Evolutionary conservation across 306 rosid species (phyloP), one percentile per base, ranked within the genome.

Genomic region (Canavalia ensiformis): DNA sequence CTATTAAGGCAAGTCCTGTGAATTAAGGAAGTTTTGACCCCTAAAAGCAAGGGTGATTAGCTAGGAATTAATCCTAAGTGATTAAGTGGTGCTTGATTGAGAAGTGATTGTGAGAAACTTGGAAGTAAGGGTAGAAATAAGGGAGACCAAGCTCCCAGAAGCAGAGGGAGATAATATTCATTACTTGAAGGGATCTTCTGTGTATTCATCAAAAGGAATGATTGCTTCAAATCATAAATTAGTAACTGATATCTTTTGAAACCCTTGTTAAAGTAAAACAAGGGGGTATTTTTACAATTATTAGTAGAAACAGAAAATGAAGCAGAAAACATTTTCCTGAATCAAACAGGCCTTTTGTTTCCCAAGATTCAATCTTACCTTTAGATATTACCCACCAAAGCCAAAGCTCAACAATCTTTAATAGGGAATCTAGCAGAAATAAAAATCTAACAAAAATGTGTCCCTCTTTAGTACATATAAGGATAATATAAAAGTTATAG

Each of bases 361-460:
- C 67, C 39, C 49, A 41, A 56, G 66, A 41, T 56, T 18, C 25
- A 18, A 56, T 3, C 18, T 44, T 60, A 75, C 57, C 37, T 52
- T 51, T 37, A 37, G 45, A 62, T 62, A 34, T 34, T 42, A 74
- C 8, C 11, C 72, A 62, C 37, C 55, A 62, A 62, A 10, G 45
- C 45, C 70, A 46, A 45, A 75, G 70, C 57, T 33, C 5, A 12
- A 34, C 25, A n/a, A 75, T 45, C 35, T 75, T 54, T 54, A 54
- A 45, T 11, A 46, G 46, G 52, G 50, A 46, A 31, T 46, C 28
- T 2, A 58, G 55, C 9, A 28, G 33, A 41, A 74, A 71, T n/a
- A 3, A 31, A 58, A 58, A 9, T 12, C 51, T 42, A 7, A 8
- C 42, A 60, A 42, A 55, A 57, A 58, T 7, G 60, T 4, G 35